Evolutionary conservation across 495 filamentous ascomycete genomes (phyloP), one percentile per base, ranked within the genome.

Genomic region (Parathielavia appendiculata): DNA sequence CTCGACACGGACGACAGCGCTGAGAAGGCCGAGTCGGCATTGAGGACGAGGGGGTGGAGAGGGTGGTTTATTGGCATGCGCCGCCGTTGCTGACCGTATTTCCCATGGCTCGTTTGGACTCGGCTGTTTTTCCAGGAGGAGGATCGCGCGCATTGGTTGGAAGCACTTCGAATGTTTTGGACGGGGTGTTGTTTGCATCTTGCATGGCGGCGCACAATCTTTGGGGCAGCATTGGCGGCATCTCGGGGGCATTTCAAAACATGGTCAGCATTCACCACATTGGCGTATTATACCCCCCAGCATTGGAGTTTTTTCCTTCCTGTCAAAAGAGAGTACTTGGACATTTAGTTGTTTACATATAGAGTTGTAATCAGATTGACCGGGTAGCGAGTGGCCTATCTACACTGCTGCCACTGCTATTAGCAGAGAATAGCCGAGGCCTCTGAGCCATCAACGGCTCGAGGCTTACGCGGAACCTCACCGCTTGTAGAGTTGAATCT

Each of bases 41-140:
- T 48, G 26, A 45, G 56, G 22, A 55, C 17, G 14, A 51, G 56
- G 49, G 23, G 68, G 14, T 60, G 64, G 58, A 69, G 56, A 58
- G 53, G 53, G 10, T 71, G 70, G 69, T 69, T 58, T 58, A 61
- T 71, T 36, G 59, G 59, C 41, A 43, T 63, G 6, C 57, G 58
- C 16, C 46, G 52, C 1, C 56, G 52, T 44, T 64, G 52, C 60
- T 14, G 22, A 23, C 22, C 7, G 39, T 23, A 11, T 2, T 20
- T 35, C 4, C 30, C 4, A 26, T 35, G 34, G 19, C 6, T 30
- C 26, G 3, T 30, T 6, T 30, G 26, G 26, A 30, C 2, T 30
- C 6, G 26, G 26, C 3, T 30, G 3, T 2, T 6, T 30, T 30
- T 6, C n/a, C n/a, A n/a, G n/a, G 26, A 30, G 3, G 26, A 30